Conservation (phyloP, 306 rosid genomes). For the Astragalus membranaceus region DNA sequence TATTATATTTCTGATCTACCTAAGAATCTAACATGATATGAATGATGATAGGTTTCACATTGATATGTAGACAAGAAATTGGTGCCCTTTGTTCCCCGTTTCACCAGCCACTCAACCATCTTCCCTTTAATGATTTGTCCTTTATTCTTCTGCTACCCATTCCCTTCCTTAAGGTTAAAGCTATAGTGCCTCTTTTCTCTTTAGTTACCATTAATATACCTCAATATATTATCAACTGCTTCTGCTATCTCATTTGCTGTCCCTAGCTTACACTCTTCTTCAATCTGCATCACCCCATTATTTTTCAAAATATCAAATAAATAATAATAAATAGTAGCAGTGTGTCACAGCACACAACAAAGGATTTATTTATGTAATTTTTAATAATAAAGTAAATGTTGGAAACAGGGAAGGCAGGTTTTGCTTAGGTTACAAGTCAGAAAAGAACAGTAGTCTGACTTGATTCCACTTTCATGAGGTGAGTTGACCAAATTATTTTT, state of each 20-base stretch:
- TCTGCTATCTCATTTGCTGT: constrained; percentile 74
- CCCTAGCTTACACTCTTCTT: constrained; percentile 69
- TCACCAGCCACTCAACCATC: constrained; percentile 15
- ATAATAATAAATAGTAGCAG: background rate
- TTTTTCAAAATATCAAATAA: background rate
- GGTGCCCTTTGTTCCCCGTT: constrained; percentile 40
- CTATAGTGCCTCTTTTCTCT: background rate
- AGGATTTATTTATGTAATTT: background rate
- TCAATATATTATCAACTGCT: constrained; percentile 65
- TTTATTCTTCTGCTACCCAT: background rate
- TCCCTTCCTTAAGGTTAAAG: constrained; percentile 7
- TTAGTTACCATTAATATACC: constrained; percentile 47
- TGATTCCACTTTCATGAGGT: constrained; percentile 24
- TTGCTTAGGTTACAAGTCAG: constrained; percentile 49
- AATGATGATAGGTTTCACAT: background rate
- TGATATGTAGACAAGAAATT: constrained; percentile 19
- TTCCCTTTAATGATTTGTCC: constrained; percentile 1
- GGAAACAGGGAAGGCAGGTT: constrained; percentile 27
- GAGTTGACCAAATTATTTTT: constrained; percentile 36
- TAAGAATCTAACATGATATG: constrained; percentile 14
- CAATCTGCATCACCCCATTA: constrained; percentile 55
- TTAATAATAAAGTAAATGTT: background rate
- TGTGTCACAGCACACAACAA: too few relatives aligned
- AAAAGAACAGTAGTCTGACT: constrained; percentile 33
- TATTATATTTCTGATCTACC: constrained; percentile 16